Conservation (phyloP, 2,329 filamentous ascomycete genomes). For the Monilinia aucupariae region DNA sequence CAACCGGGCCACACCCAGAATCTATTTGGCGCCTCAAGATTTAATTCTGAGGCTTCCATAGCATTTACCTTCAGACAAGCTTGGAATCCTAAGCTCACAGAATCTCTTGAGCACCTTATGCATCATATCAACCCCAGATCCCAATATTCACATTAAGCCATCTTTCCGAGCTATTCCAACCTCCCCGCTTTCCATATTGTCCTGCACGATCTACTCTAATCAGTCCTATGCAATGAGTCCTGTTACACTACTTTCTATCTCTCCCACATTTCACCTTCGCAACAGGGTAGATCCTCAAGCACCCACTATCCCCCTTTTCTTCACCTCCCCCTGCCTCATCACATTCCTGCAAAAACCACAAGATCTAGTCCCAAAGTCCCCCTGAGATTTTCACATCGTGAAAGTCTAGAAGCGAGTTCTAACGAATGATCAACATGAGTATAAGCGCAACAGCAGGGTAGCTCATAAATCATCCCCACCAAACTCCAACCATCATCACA, state of each 20-base stretch:
- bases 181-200: neutral
- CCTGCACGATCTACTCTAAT: neutral
- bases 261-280: neutral
- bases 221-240: neutral
- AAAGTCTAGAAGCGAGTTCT: neutral
- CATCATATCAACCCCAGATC: neutral
- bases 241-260: no score
- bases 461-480: neutral
- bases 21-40: neutral
- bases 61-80: neutral
- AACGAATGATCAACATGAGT: neutral
- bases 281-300: neutral
- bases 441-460: neutral
- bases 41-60: neutral
- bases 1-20: neutral
- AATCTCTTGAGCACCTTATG: neutral
- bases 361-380: neutral
- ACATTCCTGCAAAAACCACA: no score
- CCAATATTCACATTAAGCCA: neutral
- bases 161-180: neutral
- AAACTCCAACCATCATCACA: neutral
- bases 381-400: neutral
- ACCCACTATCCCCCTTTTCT: no score
- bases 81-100: neutral
- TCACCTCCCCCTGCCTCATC: neutral